These are phyloP conservation scores for Populus hybrid DNA, from an alignment of 441 rosid species.

Conservation along the genomic window DNA sequence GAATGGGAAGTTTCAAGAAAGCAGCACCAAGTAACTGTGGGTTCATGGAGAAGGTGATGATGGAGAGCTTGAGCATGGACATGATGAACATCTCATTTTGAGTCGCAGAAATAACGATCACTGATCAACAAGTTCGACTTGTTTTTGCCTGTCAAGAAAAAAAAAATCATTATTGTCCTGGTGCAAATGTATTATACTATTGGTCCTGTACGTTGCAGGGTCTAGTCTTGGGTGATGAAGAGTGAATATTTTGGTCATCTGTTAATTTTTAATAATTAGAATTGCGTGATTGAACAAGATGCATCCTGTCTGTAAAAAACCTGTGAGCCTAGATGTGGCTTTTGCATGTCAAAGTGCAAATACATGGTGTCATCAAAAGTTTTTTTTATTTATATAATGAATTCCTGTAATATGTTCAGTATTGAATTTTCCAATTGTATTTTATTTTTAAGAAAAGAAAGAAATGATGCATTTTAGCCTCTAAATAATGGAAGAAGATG, in stretches of 20 bases:
- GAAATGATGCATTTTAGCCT: neutral
- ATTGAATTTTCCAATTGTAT: neutral
- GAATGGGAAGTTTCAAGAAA: slow-evolving; percentile 29
- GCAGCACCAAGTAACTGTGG: slow-evolving; percentile 35
- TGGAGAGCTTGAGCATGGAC: slow-evolving; percentile 73
- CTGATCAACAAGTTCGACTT: neutral
- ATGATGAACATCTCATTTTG: slow-evolving; percentile 55
- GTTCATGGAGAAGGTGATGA: slow-evolving; percentile 58
- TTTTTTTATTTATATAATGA: neutral
- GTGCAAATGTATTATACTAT: neutral
- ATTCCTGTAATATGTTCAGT: neutral
- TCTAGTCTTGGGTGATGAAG: neutral
- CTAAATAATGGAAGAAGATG: too few relatives aligned
- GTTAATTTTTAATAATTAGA: too few relatives aligned
- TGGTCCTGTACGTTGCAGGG: neutral
- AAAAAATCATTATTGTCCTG: neutral
- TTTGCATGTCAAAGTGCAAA: neutral
- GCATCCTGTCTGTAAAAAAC: neutral
- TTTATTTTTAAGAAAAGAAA: too few relatives aligned
- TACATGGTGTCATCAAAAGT: neutral
- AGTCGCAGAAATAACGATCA: neutral
- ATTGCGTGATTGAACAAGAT: too few relatives aligned
- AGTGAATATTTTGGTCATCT: neutral
- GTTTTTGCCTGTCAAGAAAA: neutral
- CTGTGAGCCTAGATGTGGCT: neutral